Percentiles rank a stretch among this genome's conserved stretches.
phyloP scores from a whole-genome alignment of 2,329 filamentous ascomycete species.

The Colletotrichum navitas region DNA sequence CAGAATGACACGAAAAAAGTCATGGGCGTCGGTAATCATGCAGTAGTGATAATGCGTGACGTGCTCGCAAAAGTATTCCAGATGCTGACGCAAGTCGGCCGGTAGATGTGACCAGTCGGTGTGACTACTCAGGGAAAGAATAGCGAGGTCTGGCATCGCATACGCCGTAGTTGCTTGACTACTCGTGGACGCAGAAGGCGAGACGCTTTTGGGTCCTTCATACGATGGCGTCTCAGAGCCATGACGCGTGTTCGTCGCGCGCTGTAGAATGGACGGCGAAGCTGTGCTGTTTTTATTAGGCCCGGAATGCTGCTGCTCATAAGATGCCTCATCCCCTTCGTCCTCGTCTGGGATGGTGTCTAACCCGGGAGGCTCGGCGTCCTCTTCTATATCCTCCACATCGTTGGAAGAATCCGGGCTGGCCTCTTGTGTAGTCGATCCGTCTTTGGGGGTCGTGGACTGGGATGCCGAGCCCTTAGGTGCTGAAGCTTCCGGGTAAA shows the following conservation, averaged over 20 bases:
- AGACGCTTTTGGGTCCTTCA: slow-evolving; percentile 64
- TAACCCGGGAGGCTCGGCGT: slow-evolving; percentile 55
- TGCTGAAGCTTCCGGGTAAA: slow-evolving; percentile 81
- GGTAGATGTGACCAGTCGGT: slow-evolving; percentile 70
- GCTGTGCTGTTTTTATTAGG: slow-evolving; percentile 54
- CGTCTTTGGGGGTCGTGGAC: slow-evolving; percentile 56
- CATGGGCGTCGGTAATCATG: slow-evolving; percentile 75
- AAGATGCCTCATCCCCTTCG: slow-evolving; percentile 51
- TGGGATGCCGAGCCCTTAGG: slow-evolving; percentile 54
- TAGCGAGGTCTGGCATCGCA: slow-evolving; percentile 44
- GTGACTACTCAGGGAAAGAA: slow-evolving; percentile 42
- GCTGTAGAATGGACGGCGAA: slow-evolving; percentile 54
- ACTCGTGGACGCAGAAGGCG: slow-evolving; percentile 64
- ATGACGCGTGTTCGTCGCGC: slow-evolving; percentile 54
- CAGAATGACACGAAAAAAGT: slow-evolving; percentile 81
- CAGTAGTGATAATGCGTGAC: slow-evolving; percentile 88
- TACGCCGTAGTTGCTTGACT: slow-evolving; percentile 51
- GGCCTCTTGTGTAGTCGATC: slow-evolving; percentile 51
- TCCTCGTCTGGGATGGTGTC: slow-evolving; percentile 69
- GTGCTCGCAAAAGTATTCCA: slow-evolving; percentile 82
- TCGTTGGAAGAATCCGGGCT: slow-evolving; percentile 69
- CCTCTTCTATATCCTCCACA: slow-evolving; percentile 61
- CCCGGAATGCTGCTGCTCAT: slow-evolving; percentile 43
- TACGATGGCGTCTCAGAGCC: slow-evolving; percentile 67
- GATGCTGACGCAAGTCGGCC: slow-evolving; percentile 80